A percentile compares a stretch with the other conserved stretches of the same genome.
Evolutionary conservation across 371 early-diverging fungal genomes (phyloP).

Genomic region (Lichtheimia ornata): DNA sequence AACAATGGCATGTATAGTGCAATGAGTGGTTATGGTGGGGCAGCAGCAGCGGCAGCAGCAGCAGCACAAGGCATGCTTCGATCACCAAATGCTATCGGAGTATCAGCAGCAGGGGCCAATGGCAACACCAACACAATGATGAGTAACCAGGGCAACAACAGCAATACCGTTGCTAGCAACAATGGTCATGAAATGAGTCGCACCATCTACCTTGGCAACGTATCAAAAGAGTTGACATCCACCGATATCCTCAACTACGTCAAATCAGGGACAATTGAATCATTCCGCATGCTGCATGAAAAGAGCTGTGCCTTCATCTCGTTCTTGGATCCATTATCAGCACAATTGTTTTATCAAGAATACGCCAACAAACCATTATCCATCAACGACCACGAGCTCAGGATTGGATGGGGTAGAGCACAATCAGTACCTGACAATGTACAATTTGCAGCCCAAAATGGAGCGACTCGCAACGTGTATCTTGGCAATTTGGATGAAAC

Average conservation of each 20-base stretch:
- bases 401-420: conserved; percentile 83
- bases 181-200: conserved; percentile 29
- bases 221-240: conserved; percentile 60
- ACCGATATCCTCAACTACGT: conserved; percentile 75
- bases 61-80: conserved; percentile 3
- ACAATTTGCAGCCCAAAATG: conserved; percentile 57
- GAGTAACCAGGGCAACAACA: conserved; percentile 12
- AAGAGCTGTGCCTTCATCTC: conserved; percentile 81
- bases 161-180: conserved; percentile 80
- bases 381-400: conserved; percentile 57
- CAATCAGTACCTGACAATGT: conserved; percentile 51
- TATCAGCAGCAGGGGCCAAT: background rate
- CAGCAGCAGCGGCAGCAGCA: background rate
- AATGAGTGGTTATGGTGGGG: conserved; percentile 12
- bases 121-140: conserved; percentile 5
- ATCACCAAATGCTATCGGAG: background rate
- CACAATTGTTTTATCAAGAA: conserved; percentile 58
- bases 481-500: conserved; percentile 66
- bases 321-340: conserved; percentile 71
- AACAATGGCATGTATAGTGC: conserved; percentile 18
- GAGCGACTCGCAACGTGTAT: conserved; percentile 80
- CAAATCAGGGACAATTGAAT: conserved; percentile 74
- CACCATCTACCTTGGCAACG: conserved; percentile 80
- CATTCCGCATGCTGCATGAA: conserved; percentile 70
- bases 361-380: conserved; percentile 32